Percentiles rank a stretch among this genome's conserved stretches.
phyloP scores from a whole-genome alignment of 208 protist species.

The Phytomonas serpens region DNA sequence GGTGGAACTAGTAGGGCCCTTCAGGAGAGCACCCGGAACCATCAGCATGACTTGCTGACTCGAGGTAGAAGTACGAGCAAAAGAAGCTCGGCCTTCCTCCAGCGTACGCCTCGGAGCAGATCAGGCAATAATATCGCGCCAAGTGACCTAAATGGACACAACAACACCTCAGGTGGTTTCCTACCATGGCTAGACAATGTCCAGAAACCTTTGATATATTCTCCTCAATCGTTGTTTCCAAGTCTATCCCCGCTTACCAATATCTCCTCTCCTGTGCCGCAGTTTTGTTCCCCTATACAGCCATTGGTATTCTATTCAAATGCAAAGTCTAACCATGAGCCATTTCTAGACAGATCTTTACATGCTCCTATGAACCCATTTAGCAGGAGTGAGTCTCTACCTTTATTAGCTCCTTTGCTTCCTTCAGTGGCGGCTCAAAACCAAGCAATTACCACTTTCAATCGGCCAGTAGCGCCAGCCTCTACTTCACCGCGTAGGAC shows the following conservation, averaged over 20 bases:
- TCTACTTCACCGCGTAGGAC: background rate
- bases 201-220: background rate
- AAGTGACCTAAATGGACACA: background rate
- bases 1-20: constrained; percentile 17
- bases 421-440: background rate
- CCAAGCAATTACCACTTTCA: background rate
- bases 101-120: background rate
- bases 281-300: background rate
- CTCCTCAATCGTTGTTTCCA: background rate
- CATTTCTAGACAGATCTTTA: background rate
- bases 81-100: background rate
- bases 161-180: background rate
- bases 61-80: background rate
- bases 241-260: background rate
- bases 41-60: constrained; percentile 20
- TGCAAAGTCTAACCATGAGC: background rate
- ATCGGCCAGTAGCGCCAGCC: background rate
- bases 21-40: constrained; percentile 15
- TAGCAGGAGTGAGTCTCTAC: background rate
- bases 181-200: background rate
- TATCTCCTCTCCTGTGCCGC: background rate
- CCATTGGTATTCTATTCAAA: background rate
- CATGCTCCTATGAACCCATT: background rate
- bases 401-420: background rate
- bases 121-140: background rate